These are phyloP conservation scores for Beauveria varroae DNA, from an alignment of 2,329 filamentous ascomycete species.

Conservation along the genomic window DNA sequence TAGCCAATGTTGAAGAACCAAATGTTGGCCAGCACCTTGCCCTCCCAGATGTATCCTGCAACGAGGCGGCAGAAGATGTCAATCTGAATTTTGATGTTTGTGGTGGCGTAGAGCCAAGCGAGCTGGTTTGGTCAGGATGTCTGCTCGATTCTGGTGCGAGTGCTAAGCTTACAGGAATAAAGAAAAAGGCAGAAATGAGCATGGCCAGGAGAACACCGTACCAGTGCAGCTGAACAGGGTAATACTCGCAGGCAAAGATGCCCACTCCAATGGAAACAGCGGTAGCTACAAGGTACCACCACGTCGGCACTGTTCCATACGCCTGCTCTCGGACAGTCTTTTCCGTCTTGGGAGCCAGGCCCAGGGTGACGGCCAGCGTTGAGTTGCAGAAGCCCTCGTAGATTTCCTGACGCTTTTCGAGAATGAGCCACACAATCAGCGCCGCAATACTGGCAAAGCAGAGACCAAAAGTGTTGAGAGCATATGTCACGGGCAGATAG, in stretches of 20 bases:
- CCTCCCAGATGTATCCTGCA: slow-evolving; percentile 37
- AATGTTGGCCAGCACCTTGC: slow-evolving; percentile 32
- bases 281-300: slow-evolving; percentile 20
- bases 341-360: neutral
- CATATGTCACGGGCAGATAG: slow-evolving; percentile 37
- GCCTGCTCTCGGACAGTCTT: slow-evolving; percentile 11
- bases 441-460: slow-evolving; percentile 43
- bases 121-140: slow-evolving; percentile 15
- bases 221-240: slow-evolving; percentile 24
- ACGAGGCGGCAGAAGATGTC: slow-evolving; percentile 38
- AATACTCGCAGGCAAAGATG: slow-evolving; percentile 24
- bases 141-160: neutral
- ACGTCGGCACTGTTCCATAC: slow-evolving; percentile 17
- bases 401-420: slow-evolving; percentile 24
- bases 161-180: slow-evolving; percentile 19
- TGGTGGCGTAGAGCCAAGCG: slow-evolving; percentile 29
- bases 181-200: slow-evolving; percentile 21
- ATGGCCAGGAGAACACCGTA: slow-evolving; percentile 24
- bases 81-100: slow-evolving; percentile 36
- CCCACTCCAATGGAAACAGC: slow-evolving; percentile 19
- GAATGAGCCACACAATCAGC: slow-evolving; percentile 24
- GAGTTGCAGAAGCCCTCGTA: slow-evolving; percentile 9
- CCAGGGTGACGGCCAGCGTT: neutral
- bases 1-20: slow-evolving; percentile 32
- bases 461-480: slow-evolving; percentile 43